phyloP scores from a whole-genome alignment of 371 early-diverging fungal genomes.

The Zychaea mexicana region DNA sequence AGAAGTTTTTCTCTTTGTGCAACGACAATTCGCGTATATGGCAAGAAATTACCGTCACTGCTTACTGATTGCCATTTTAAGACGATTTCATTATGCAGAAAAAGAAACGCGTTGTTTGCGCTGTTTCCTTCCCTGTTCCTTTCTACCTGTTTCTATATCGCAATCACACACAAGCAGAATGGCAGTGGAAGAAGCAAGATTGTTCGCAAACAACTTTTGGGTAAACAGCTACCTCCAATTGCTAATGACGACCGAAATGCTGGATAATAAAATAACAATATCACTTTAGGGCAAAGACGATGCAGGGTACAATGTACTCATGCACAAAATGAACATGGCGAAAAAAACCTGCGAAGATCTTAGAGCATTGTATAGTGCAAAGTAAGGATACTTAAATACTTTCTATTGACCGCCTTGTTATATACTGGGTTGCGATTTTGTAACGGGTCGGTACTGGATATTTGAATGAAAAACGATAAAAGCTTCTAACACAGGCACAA shows the following conservation, averaged over 20 bases:
- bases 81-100: too few relatives aligned
- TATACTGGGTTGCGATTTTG: too few relatives aligned
- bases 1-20: too few relatives aligned
- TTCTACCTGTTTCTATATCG: background rate
- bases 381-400: conserved; percentile 19
- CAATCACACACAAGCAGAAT: background rate
- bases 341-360: conserved; percentile 88
- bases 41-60: too few relatives aligned
- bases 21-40: too few relatives aligned
- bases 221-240: too few relatives aligned
- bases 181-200: conserved; percentile 5
- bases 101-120: background rate
- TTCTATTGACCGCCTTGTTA: too few relatives aligned
- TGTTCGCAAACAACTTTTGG: conserved; percentile 53
- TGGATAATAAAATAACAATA: too few relatives aligned
- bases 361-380: conserved; percentile 32
- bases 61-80: too few relatives aligned
- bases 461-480: too few relatives aligned
- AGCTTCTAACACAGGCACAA: background rate
- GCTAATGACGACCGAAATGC: background rate
- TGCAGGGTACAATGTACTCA: conserved; percentile 81
- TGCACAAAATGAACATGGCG: conserved; percentile 79
- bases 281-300: conserved; percentile 90
- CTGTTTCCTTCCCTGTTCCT: background rate
- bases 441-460: too few relatives aligned